A percentile compares a stretch with the other conserved stretches of the same genome.
Conservation (phyloP, 306 rosid species). For the Betula pendula region DNA sequence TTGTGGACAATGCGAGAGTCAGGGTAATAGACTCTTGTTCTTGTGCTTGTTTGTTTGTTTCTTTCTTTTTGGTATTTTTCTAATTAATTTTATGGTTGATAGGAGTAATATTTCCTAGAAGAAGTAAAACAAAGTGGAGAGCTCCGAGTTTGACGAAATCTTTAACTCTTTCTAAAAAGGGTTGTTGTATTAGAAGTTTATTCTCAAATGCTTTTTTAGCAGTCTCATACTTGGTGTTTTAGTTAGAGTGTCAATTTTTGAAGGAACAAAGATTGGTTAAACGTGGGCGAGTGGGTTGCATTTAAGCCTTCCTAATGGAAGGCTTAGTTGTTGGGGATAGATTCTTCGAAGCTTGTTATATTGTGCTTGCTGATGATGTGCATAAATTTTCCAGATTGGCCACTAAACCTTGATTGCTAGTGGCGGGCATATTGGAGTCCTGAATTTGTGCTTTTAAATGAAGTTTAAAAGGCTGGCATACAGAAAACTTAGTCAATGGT, state of each 20-base stretch:
- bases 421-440: not conserved
- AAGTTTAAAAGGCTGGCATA: not conserved
- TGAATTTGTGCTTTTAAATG: not conserved
- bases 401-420: not conserved
- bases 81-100: not conserved
- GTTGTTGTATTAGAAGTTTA: not conserved
- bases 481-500: slow-evolving; percentile 1
- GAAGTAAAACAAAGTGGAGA: not conserved
- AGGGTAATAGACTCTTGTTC: slow-evolving; percentile 57
- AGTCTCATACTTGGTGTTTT: slow-evolving; percentile 5
- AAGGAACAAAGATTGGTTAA: slow-evolving; percentile 1
- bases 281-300: not conserved
- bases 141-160: not conserved
- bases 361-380: not conserved
- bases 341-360: not conserved
- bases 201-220: not conserved
- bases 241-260: not conserved
- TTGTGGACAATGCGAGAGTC: slow-evolving; percentile 94
- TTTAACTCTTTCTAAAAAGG: not conserved
- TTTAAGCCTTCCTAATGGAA: not conserved
- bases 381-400: too few relatives aligned
- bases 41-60: slow-evolving; percentile 4
- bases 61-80: not conserved
- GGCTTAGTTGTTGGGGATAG: not conserved
- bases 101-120: not conserved